Percentiles rank a stretch among this genome's conserved stretches.
Evolutionary conservation across 2,329 filamentous ascomycete genomes (phyloP).

Genomic region (Paracoccidioides lutzii): DNA sequence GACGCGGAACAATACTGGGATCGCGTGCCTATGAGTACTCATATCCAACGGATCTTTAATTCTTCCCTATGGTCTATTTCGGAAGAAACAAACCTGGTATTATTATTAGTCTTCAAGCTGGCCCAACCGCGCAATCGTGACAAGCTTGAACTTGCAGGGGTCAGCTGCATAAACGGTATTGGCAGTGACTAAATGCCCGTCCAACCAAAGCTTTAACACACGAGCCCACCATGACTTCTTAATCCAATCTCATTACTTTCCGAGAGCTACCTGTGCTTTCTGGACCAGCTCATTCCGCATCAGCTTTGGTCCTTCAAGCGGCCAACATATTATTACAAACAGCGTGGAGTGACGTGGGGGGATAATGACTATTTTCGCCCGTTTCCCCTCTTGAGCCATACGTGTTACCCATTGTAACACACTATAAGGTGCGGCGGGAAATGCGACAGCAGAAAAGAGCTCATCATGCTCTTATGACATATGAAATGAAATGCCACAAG

Average conservation of each 20-base stretch:
- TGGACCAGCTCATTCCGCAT: background rate
- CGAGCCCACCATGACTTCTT: background rate
- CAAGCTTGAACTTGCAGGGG: background rate
- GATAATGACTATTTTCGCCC: too few species aligned
- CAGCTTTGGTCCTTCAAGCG: background rate
- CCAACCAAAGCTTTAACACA: background rate
- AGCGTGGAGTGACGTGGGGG: background rate
- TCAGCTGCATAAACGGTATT: too few species aligned
- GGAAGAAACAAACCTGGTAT: background rate
- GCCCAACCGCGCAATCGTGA: background rate
- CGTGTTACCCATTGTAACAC: background rate
- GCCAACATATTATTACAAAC: too few species aligned
- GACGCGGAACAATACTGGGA: background rate
- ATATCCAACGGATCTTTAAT: background rate
- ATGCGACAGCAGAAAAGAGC: background rate
- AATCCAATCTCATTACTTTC: background rate
- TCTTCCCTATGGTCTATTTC: background rate
- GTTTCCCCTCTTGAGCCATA: too few species aligned
- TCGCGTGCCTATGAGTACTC: background rate
- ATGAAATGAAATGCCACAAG: background rate
- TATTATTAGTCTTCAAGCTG: too few species aligned
- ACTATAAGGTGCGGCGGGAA: background rate
- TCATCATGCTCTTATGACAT: background rate
- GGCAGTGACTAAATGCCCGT: too few species aligned
- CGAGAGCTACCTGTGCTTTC: background rate